Evolutionary conservation across 805 yeast genomes (phyloP), one percentile per base, ranked within the genome.

Genomic region (Candida suzukii): DNA sequence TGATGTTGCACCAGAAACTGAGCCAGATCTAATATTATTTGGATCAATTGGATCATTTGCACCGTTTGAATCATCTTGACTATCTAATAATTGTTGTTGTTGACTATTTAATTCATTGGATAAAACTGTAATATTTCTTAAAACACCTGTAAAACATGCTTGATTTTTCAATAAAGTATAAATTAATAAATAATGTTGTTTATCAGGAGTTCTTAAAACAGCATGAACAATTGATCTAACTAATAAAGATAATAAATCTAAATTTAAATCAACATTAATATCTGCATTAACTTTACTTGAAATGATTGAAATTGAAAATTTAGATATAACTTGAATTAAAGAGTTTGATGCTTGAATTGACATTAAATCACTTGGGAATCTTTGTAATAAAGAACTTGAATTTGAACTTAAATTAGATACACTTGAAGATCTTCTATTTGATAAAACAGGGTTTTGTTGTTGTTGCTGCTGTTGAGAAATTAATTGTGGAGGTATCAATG

Each of bases 241-340:
- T n/a, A 83, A 32, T 12, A 83, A 56, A 0, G 88, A 80, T 24
- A 83, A 54, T 30, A 74, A 53, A 46, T 81, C 87, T 8, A 76
- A 54, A 49, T 81, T 73, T 13, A 33, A 31, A 12, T 31, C 22
- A 12, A 31, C 4, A 4, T 31, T 7, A 16, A 12, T 3, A 3
- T 31, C 18, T 17, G 6, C n/a, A 29, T 29, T 14, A 14, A 14
- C 32, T 29, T n/a, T 29, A 4, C 18, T 18, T 6, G 41, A 64
- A 50, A 11, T 68, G 52, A 37, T 61, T 60, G 56, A 47, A 2
- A 63, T 46, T 0, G 77, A 64, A 40, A 71, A 65, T 36, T 59
- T 66, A 4, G 49, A 44, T 3, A 75, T 46, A 30, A 74, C 47
- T 42, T 75, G 76, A 14, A 74, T 56, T 19, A 83, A 45, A 18